Percentiles rank a stretch among this genome's conserved stretches.
phyloP scores from a whole-genome alignment of 768 basidiomycete genomes.

The Lyophyllum atratum region DNA sequence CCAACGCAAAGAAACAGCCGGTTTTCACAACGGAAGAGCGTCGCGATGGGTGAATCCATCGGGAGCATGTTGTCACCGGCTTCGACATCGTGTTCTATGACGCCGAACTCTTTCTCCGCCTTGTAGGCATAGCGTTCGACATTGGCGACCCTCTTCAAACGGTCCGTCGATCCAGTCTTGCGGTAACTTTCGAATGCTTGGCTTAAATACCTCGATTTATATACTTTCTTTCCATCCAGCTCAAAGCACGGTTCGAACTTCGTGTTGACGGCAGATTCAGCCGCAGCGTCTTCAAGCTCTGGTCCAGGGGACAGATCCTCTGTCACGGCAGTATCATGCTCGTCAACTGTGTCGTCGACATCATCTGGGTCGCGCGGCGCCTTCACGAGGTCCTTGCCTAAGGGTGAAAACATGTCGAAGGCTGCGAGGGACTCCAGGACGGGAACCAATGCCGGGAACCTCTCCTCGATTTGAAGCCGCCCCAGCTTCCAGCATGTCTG shows the following conservation, averaged over 20 bases:
- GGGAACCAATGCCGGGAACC: conserved; percentile 4
- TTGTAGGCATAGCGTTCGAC: conserved; percentile 17
- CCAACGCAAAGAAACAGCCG: conserved; percentile 14
- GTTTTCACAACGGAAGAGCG: conserved; percentile 8
- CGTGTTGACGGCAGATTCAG: neutral
- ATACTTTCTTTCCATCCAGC: neutral
- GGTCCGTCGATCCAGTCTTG: conserved; percentile 4
- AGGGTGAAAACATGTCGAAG: conserved; percentile 17
- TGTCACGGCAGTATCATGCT: neutral
- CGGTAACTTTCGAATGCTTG: conserved; percentile 3
- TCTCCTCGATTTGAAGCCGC: conserved; percentile 14
- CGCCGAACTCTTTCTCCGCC: neutral
- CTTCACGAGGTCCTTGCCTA: conserved; percentile 5
- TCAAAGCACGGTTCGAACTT: neutral
- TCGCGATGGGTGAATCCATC: conserved; percentile 13
- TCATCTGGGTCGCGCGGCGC: neutral
- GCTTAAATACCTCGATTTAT: neutral
- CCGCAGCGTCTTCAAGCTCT: neutral
- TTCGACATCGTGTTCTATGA: neutral
- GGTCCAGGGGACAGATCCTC: neutral
- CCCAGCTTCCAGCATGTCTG: conserved; percentile 31
- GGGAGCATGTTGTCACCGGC: conserved; percentile 13
- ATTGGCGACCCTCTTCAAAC: conserved; percentile 6
- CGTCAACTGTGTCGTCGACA: neutral
- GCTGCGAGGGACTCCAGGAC: neutral